Evolutionary conservation across 2,329 filamentous ascomycete species (phyloP).

Genomic region (Apiospora koreana): DNA sequence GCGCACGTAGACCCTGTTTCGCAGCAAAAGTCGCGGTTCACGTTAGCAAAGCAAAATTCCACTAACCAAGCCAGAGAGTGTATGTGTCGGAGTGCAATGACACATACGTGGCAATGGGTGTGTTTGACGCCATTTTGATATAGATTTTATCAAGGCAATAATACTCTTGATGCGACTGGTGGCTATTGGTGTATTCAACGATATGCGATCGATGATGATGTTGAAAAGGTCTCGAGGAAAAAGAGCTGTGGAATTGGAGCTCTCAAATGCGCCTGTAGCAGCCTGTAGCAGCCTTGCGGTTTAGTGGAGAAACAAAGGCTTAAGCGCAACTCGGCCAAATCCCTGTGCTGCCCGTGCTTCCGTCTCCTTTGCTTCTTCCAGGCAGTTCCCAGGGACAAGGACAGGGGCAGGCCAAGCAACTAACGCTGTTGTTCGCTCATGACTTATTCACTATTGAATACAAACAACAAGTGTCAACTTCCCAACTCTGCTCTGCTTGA

Average conservation of each 20-base stretch:
- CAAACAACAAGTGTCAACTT: neutral
- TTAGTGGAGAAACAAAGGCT: neutral
- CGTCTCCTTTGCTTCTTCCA: neutral
- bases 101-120: slow-evolving; percentile 68
- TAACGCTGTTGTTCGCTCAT: neutral
- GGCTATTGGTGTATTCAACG: neutral
- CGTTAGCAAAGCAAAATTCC: slow-evolving; percentile 17
- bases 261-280: neutral
- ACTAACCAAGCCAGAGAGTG: slow-evolving; percentile 19
- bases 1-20: slow-evolving; percentile 64
- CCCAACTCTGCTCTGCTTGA: too few relatives aligned
- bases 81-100: slow-evolving; percentile 72
- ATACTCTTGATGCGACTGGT: neutral
- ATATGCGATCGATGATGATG: neutral
- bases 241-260: neutral
- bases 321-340: neutral
- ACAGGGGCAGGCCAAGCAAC: neutral
- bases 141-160: neutral
- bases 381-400: neutral
- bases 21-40: neutral
- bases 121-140: slow-evolving; percentile 35
- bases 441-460: too few relatives aligned
- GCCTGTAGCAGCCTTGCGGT: neutral
- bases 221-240: neutral
- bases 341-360: neutral